Conservation (phyloP, 768 basidiomycete genomes). For the Fomitopsis pulvina region DNA sequence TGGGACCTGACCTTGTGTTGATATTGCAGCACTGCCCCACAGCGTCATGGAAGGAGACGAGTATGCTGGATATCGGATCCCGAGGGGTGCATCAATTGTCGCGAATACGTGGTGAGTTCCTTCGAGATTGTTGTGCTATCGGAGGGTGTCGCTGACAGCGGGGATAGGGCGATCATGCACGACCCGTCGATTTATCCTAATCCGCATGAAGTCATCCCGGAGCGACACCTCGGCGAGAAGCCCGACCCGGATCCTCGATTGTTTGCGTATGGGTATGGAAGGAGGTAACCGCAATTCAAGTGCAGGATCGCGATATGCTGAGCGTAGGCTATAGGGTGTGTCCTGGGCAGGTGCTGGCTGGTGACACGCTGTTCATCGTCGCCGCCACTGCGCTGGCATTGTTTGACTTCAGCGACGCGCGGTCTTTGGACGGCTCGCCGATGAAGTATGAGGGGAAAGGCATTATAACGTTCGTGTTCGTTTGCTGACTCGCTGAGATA, state of each 20-base stretch:
- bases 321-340: background rate
- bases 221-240: background rate
- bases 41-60: constrained; percentile 21
- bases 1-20: no score
- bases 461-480: background rate
- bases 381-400: background rate
- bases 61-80: constrained; percentile 26
- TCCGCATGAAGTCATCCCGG: background rate
- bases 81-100: constrained; percentile 18
- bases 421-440: background rate
- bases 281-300: background rate
- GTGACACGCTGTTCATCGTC: background rate
- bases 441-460: background rate
- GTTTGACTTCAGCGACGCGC: background rate
- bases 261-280: background rate
- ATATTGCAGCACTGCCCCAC: constrained; percentile 14
- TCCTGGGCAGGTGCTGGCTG: background rate
- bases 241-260: background rate
- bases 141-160: no score
- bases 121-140: no score
- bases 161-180: constrained; percentile 30
- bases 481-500: background rate
- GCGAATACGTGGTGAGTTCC: constrained; percentile 2
- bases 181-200: constrained; percentile 32
- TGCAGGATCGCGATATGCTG: background rate